A percentile compares a stretch with the other conserved stretches of the same genome.
phyloP scores from a whole-genome alignment of 2,329 filamentous ascomycete genomes.

The Teratosphaeria epicoccoides region DNA sequence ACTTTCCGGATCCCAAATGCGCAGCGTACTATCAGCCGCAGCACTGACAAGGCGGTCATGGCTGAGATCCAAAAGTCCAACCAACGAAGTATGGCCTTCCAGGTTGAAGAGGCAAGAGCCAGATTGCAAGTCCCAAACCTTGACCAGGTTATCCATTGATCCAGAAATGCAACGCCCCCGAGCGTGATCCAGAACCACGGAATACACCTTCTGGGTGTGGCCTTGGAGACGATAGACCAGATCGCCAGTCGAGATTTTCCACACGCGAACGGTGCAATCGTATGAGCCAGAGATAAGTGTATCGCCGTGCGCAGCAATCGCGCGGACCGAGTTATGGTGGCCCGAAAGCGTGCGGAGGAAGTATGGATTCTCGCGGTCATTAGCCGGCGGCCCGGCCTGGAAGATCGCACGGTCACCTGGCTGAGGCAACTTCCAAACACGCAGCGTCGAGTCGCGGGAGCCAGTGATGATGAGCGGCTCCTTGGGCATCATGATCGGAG shows the following conservation, averaged over 20 bases:
- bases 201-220: slow-evolving; percentile 90
- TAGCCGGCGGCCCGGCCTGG: slow-evolving; percentile 64
- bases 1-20: slow-evolving; percentile 93
- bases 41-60: slow-evolving; percentile 88
- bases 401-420: slow-evolving; percentile 66
- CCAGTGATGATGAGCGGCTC: slow-evolving; percentile 95
- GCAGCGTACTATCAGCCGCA: slow-evolving; percentile 84
- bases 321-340: slow-evolving; percentile 86
- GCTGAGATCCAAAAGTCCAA: slow-evolving; percentile 80
- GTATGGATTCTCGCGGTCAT: slow-evolving; percentile 76
- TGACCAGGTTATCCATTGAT: slow-evolving; percentile 96
- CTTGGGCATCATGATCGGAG: slow-evolving; percentile 74
- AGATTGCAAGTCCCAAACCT: slow-evolving; percentile 90
- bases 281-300: slow-evolving; percentile 97
- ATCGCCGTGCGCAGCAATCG: slow-evolving; percentile 88
- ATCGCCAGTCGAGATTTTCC: slow-evolving; percentile 94
- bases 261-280: slow-evolving; percentile 87
- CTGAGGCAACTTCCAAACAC: slow-evolving; percentile 88
- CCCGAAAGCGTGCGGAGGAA: slow-evolving; percentile 80
- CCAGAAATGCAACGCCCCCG: slow-evolving; percentile 94
- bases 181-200: slow-evolving; percentile 83
- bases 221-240: slow-evolving; percentile 73
- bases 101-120: slow-evolving; percentile 78
- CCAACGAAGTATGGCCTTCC: slow-evolving; percentile 84
- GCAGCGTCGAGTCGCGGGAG: slow-evolving; percentile 83